These are phyloP conservation scores for Blastobotrys parvus DNA, from an alignment of 805 yeast genomes.

Conservation along the genomic window DNA sequence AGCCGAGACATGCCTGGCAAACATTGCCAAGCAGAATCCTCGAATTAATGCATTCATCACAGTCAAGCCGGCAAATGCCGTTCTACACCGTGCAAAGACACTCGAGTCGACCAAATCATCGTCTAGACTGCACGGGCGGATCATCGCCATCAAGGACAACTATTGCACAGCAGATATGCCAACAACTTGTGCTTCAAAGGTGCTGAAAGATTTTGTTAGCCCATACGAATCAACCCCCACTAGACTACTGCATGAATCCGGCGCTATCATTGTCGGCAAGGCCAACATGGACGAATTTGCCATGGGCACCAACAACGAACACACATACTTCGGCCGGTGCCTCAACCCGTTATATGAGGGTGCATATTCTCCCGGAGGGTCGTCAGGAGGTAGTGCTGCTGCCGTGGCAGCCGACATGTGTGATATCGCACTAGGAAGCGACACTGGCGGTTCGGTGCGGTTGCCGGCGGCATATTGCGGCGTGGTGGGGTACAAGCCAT, in stretches of 20 bases:
- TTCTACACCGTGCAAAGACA: slow-evolving; percentile 7
- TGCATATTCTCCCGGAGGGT: slow-evolving; percentile 66
- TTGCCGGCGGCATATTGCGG: slow-evolving; percentile 87
- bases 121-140: slow-evolving; percentile 21
- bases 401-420: slow-evolving; percentile 68
- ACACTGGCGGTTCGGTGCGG: slow-evolving; percentile 95
- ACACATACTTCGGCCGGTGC: slow-evolving; percentile 27
- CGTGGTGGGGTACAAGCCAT: slow-evolving; percentile 81
- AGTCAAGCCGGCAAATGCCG: slow-evolving; percentile 11
- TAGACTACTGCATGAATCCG: slow-evolving; percentile 40
- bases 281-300: slow-evolving; percentile 95
- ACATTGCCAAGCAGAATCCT: slow-evolving; percentile 20
- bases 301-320: slow-evolving; percentile 59
- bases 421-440: slow-evolving; percentile 83
- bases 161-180: slow-evolving; percentile 56
- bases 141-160: slow-evolving; percentile 68
- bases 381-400: slow-evolving; percentile 95
- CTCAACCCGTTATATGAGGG: slow-evolving; percentile 35
- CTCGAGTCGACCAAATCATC: slow-evolving; percentile 4
- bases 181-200: slow-evolving; percentile 73
- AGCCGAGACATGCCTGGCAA: slow-evolving; percentile 18
- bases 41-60: slow-evolving; percentile 26
- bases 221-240: slow-evolving; percentile 81
- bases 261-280: slow-evolving; percentile 58
- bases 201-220: slow-evolving; percentile 49